Evolutionary conservation across 495 filamentous ascomycete genomes (phyloP).

Genomic region (Talaromyces proteolyticus): DNA sequence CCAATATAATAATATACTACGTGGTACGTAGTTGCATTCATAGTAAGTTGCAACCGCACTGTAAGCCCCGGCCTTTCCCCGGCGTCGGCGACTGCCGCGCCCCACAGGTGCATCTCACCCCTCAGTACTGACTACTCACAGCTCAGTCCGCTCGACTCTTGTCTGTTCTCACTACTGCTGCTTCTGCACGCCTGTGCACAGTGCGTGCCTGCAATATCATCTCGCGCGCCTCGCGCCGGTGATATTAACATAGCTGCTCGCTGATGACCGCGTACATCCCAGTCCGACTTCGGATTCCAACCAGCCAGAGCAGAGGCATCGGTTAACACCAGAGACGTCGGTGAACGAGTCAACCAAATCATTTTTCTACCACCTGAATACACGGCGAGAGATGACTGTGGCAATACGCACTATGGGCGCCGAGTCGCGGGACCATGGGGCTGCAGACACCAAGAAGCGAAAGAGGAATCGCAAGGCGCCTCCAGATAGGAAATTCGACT

Average conservation of each 20-base stretch:
- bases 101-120: background rate
- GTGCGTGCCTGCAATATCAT: background rate
- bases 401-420: background rate
- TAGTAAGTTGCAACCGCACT: background rate
- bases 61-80: background rate
- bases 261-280: constrained; percentile 1
- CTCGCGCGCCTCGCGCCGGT: background rate
- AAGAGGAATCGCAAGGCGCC: constrained; percentile 79
- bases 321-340: background rate
- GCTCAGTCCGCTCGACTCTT: background rate
- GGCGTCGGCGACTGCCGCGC: background rate
- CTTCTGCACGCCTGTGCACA: background rate
- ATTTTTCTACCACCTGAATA: background rate
- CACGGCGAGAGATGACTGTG: background rate
- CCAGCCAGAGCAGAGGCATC: background rate
- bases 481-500: constrained; percentile 89
- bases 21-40: background rate
- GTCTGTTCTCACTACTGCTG: background rate
- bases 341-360: background rate
- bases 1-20: no score
- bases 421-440: background rate
- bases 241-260: background rate
- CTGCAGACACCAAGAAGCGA: constrained; percentile 50
- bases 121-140: background rate
- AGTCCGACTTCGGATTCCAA: background rate